Conservation (phyloP, 495 filamentous ascomycete genomes). For the Trichocladium uniseriatum region DNA sequence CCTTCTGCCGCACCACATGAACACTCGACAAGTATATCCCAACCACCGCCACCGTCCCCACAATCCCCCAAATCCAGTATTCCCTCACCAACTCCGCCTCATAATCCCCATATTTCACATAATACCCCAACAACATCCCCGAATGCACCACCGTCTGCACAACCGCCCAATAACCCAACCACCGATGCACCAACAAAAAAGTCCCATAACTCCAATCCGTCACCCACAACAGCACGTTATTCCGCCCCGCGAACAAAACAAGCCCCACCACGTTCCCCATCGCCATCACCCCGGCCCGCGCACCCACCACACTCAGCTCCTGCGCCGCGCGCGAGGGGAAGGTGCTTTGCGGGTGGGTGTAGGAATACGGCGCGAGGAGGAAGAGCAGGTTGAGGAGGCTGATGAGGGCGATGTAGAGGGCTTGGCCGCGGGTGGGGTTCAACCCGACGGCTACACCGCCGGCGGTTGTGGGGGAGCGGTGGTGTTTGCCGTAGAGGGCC, state of each 20-base stretch:
- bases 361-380: constrained; percentile 10
- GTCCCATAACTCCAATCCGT: constrained; percentile 39
- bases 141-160: background rate
- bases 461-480: constrained; percentile 10
- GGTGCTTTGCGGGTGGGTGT: constrained; percentile 14
- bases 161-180: constrained; percentile 12
- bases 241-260: constrained; percentile 33
- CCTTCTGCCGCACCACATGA: constrained; percentile 1
- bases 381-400: constrained; percentile 30
- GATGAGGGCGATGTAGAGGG: constrained; percentile 26
- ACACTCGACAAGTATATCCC: background rate
- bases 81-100: constrained; percentile 19
- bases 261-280: constrained; percentile 26
- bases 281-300: constrained; percentile 33
- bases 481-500: constrained; percentile 18
- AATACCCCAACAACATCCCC: background rate
- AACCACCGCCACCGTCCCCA: constrained; percentile 5
- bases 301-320: constrained; percentile 17
- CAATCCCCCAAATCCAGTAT: constrained; percentile 16
- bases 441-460: too few relatives aligned
- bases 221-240: constrained; percentile 38
- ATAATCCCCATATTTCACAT: constrained; percentile 2
- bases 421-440: constrained; percentile 29
- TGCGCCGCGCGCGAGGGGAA: constrained; percentile 9
- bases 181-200: constrained; percentile 37